phyloP scores from a whole-genome alignment of 1,284 basidiomycete species.

The Boletus subluridellus region DNA sequence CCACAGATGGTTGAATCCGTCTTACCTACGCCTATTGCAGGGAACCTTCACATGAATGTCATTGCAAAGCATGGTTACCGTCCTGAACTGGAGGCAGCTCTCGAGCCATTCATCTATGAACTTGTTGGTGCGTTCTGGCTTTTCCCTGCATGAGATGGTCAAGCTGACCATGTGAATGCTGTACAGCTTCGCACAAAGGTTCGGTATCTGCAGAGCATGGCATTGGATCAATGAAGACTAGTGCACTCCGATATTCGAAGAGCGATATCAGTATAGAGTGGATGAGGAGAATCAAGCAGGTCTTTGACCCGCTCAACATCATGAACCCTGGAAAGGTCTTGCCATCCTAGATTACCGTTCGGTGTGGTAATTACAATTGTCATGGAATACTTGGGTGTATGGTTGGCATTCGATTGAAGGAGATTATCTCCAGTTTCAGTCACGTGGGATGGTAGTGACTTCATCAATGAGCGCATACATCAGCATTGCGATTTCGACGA shows the following conservation, averaged over 20 bases:
- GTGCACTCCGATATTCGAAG: slow-evolving; percentile 90
- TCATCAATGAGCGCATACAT: slow-evolving; percentile 9
- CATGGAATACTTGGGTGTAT: neutral
- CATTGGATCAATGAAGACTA: slow-evolving; percentile 91
- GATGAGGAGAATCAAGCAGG: slow-evolving; percentile 89
- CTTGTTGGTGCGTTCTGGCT: slow-evolving; percentile 63
- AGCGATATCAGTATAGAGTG: slow-evolving; percentile 71
- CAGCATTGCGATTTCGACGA: neutral
- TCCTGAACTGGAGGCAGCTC: slow-evolving; percentile 77
- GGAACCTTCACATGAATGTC: slow-evolving; percentile 94
- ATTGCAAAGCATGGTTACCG: slow-evolving; percentile 79
- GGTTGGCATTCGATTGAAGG: neutral
- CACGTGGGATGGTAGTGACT: neutral
- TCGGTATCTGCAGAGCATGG: slow-evolving; percentile 98
- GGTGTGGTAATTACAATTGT: neutral
- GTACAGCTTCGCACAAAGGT: slow-evolving; percentile 66
- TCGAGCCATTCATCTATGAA: slow-evolving; percentile 97
- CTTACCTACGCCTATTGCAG: slow-evolving; percentile 39
- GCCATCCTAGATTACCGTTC: slow-evolving; percentile 11
- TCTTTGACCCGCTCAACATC: slow-evolving; percentile 90
- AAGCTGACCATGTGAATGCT: slow-evolving; percentile 1
- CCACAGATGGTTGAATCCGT: neutral
- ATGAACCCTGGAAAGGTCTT: slow-evolving; percentile 89
- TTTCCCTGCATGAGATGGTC: neutral
- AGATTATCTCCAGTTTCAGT: too few species aligned